A percentile compares a stretch with the other conserved stretches of the same genome.
Evolutionary conservation across 352 stramenopile genomes (phyloP).

Genomic region (Globisporangium lucens): DNA sequence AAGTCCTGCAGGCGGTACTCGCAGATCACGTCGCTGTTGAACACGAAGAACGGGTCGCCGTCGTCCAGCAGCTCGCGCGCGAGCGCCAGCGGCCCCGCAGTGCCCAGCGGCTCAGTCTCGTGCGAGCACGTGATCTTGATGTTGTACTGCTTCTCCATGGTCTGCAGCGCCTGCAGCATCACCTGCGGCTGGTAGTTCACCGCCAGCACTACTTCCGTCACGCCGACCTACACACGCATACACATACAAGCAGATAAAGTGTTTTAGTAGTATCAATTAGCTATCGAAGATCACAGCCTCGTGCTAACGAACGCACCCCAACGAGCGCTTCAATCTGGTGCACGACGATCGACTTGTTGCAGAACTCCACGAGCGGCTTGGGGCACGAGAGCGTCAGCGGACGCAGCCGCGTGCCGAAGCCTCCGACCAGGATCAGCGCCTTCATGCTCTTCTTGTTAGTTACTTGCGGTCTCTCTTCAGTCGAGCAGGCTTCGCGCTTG

Average conservation of each 20-base stretch:
- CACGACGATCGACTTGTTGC: constrained; percentile 89
- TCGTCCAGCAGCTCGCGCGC: constrained; percentile 80
- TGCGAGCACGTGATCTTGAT: constrained; percentile 91
- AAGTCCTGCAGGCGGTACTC: constrained; percentile 80
- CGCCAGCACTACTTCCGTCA: constrained; percentile 87
- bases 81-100: constrained; percentile 76
- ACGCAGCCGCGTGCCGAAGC: constrained; percentile 87
- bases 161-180: constrained; percentile 77
- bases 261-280: neutral
- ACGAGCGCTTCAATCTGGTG: constrained; percentile 90
- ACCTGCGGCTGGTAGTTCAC: constrained; percentile 90
- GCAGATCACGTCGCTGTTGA: constrained; percentile 90
- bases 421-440: constrained; percentile 88
- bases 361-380: constrained; percentile 91
- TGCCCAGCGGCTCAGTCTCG: constrained; percentile 82
- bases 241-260: neutral
- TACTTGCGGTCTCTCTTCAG: neutral
- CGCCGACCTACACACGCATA: constrained; percentile 53
- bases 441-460: constrained; percentile 53
- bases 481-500: too few species aligned
- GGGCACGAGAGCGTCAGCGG: constrained; percentile 88
- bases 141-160: constrained; percentile 84
- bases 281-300: neutral
- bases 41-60: constrained; percentile 88
- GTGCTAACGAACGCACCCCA: constrained; percentile 27